Evolutionary conservation across 805 yeast genomes (phyloP).

Genomic region (Barnettozyma siamensis): DNA sequence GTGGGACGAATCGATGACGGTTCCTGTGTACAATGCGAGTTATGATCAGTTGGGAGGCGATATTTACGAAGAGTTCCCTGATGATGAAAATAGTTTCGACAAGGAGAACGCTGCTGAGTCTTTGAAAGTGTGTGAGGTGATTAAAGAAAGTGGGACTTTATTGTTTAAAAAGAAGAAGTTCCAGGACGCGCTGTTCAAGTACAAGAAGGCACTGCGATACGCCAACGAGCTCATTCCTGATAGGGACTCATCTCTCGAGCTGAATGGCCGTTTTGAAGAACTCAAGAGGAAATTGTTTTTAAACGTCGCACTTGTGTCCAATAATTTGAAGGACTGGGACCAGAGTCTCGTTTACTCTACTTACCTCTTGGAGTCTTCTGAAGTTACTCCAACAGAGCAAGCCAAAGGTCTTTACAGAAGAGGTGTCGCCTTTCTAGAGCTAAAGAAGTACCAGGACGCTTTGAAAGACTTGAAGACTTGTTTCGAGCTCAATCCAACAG

Average conservation of each 20-base stretch:
- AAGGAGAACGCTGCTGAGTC: conserved; percentile 51
- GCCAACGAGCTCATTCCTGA: conserved; percentile 72
- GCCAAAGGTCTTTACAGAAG: conserved; percentile 58
- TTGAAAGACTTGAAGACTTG: conserved; percentile 42
- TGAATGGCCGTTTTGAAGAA: conserved; percentile 42
- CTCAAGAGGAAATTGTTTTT: conserved; percentile 36
- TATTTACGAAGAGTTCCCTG: conserved; percentile 70
- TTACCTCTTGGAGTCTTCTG: conserved; percentile 48
- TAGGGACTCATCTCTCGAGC: conserved; percentile 49
- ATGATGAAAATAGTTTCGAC: conserved; percentile 57
- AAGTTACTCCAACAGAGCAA: conserved; percentile 33
- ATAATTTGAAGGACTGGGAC: conserved; percentile 44
- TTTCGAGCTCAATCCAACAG: conserved; percentile 32
- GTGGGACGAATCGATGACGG: conserved; percentile 47
- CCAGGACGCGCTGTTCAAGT: conserved; percentile 54
- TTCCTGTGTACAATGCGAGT: conserved; percentile 62
- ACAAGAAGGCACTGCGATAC: conserved; percentile 60
- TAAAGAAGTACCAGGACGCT: conserved; percentile 46
- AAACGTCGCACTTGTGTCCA: conserved; percentile 52
- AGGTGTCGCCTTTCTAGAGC: conserved; percentile 39
- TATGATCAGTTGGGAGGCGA: conserved; percentile 62
- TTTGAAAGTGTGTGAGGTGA: conserved; percentile 43
- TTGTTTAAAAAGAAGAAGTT: conserved; percentile 49
- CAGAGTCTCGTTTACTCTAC: conserved; percentile 49
- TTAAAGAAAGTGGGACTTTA: conserved; percentile 63